Conservation (phyloP, 345 rosid genomes). For the Rhizophora apiculata region DNA sequence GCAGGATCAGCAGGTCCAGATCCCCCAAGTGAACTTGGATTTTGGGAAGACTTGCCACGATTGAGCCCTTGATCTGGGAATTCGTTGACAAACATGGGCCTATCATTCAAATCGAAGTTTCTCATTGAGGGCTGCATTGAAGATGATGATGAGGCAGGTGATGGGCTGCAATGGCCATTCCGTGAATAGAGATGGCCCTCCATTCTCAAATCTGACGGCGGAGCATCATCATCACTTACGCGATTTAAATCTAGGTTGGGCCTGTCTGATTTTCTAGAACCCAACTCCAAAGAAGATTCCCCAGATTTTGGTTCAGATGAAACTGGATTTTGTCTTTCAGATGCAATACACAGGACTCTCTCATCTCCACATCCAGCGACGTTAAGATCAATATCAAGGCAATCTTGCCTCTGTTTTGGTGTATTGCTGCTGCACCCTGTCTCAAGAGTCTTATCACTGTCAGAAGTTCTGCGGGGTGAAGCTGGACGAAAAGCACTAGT, state of each 20-base stretch:
- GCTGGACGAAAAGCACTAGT: constrained; percentile 73
- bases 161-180: constrained; percentile 61
- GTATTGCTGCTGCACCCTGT: constrained; percentile 37
- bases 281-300: constrained; percentile 61
- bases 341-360: constrained; percentile 34
- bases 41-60: constrained; percentile 36
- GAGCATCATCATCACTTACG: constrained; percentile 58
- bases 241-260: constrained; percentile 77
- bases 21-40: constrained; percentile 34
- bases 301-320: constrained; percentile 48
- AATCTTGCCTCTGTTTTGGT: constrained; percentile 43
- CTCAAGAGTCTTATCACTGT: constrained; percentile 28
- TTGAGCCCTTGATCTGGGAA: constrained; percentile 47
- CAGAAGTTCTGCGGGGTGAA: constrained; percentile 54
- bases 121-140: constrained; percentile 55
- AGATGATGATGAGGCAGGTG: constrained; percentile 78
- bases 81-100: constrained; percentile 48
- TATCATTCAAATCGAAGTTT: constrained; percentile 90
- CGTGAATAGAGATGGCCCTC: constrained; percentile 44
- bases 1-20: constrained; percentile 53
- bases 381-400: constrained; percentile 80
- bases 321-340: constrained; percentile 46
- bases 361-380: constrained; percentile 74
- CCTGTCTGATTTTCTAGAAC: constrained; percentile 55
- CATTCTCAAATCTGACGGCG: constrained; percentile 43